Conservation (phyloP, 202 grass and related monocot genomes). For the Brachypodium distachyon region DNA sequence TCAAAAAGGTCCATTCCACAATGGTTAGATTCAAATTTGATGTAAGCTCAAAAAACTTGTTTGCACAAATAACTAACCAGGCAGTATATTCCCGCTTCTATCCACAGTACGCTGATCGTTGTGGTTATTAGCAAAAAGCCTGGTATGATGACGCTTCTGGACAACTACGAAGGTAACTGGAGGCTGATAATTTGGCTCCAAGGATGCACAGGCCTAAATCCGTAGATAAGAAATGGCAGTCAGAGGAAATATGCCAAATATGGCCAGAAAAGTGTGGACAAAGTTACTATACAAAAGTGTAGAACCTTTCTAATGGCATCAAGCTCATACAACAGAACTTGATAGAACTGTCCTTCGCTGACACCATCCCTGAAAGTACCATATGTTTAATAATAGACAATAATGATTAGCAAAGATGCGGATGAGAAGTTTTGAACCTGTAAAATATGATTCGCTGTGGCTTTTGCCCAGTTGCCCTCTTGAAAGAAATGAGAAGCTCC, state of each 20-base stretch:
- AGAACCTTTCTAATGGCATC: constrained; percentile 92
- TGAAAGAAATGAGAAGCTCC: constrained; percentile 94
- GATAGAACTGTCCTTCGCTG: constrained; percentile 93
- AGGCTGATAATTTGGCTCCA: constrained; percentile 92
- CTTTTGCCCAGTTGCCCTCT: constrained; percentile 88
- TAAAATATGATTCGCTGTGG: constrained; percentile 92
- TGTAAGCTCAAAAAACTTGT: neutral
- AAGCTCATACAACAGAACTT: constrained; percentile 92
- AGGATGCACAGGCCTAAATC: constrained; percentile 70
- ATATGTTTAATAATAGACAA: neutral
- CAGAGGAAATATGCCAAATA: neutral
- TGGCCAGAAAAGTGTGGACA: neutral
- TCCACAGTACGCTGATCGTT: constrained; percentile 65
- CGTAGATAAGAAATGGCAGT: neutral
- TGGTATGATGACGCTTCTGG: constrained; percentile 96
- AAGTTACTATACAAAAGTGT: neutral
- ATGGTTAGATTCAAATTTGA: neutral
- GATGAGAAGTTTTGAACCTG: constrained; percentile 38
- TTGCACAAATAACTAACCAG: constrained; percentile 48
- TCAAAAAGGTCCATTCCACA: neutral
- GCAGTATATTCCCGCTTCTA: constrained; percentile 82
- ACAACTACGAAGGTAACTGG: constrained; percentile 94
- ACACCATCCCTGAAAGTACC: constrained; percentile 78
- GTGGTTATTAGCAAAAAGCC: constrained; percentile 91
- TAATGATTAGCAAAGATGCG: neutral